These are phyloP conservation scores for Apiospora rasikravindrae DNA, from an alignment of 2,329 filamentous ascomycete genomes.

Conservation along the genomic window DNA sequence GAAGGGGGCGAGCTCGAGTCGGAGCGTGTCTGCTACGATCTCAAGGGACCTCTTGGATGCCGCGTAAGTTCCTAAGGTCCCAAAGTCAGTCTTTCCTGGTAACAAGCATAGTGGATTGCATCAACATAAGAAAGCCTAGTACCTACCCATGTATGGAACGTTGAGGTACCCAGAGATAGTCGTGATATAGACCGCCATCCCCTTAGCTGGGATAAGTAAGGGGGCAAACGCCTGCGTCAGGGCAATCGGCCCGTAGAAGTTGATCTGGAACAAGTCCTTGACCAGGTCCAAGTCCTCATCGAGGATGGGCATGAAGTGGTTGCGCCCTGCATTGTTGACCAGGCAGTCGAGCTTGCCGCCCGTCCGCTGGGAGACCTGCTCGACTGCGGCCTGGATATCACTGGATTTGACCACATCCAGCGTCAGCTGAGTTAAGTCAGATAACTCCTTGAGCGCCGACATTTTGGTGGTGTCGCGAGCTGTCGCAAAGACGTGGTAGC, in stretches of 20 bases:
- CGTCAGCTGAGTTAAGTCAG: neutral
- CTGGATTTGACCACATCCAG: slow-evolving; percentile 6
- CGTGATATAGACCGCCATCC: neutral
- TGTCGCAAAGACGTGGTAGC: slow-evolving; percentile 22
- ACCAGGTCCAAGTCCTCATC: neutral
- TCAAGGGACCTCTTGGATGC: slow-evolving; percentile 36
- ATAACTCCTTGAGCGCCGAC: neutral
- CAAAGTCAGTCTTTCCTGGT: neutral
- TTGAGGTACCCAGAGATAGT: neutral
- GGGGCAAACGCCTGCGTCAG: slow-evolving; percentile 20
- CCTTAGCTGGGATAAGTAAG: neutral
- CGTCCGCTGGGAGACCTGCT: neutral
- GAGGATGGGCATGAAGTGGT: slow-evolving; percentile 13
- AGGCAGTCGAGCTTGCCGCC: slow-evolving; percentile 13
- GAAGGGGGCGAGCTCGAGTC: slow-evolving; percentile 39
- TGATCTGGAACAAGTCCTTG: slow-evolving; percentile 8
- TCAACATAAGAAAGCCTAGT: neutral
- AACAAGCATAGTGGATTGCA: no score
- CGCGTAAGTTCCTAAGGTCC: slow-evolving; percentile 20
- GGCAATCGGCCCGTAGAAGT: slow-evolving; percentile 12
- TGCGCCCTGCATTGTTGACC: slow-evolving; percentile 17
- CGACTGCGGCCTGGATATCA: neutral
- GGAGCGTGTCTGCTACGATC: slow-evolving; percentile 36
- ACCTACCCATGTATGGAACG: neutral
- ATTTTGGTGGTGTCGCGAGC: slow-evolving; percentile 19